These are phyloP conservation scores for Senna siamea DNA, from an alignment of 306 rosid genomes.

Conservation along the genomic window DNA sequence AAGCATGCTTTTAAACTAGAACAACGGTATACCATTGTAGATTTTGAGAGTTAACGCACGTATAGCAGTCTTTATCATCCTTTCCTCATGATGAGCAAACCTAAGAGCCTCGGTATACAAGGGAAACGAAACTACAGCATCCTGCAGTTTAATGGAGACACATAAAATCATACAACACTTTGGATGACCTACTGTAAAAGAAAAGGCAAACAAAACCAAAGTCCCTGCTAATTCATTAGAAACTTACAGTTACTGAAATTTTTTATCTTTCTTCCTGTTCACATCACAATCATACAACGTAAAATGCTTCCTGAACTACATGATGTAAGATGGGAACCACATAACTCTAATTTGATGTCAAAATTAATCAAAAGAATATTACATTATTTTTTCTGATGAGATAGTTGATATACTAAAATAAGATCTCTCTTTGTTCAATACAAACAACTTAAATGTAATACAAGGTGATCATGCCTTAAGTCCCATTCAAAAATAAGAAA, in stretches of 20 bases:
- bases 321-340: conserved; percentile 24
- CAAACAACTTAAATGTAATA: conserved; percentile 26
- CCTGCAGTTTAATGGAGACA: background rate
- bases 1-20: conserved; percentile 31
- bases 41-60: conserved; percentile 73
- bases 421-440: conserved; percentile 16
- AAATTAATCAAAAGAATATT: conserved; percentile 11
- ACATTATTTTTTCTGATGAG: conserved; percentile 28
- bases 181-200: conserved; percentile 24
- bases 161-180: background rate
- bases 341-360: background rate
- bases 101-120: conserved; percentile 76
- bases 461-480: conserved; percentile 22
- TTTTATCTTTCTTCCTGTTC: conserved; percentile 5
- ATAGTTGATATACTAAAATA: conserved; percentile 17
- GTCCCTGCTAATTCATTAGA: background rate
- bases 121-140: conserved; percentile 76
- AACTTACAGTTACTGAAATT: conserved; percentile 21
- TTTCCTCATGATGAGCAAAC: conserved; percentile 76
- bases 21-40: conserved; percentile 59
- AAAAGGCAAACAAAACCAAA: conserved; percentile 20
- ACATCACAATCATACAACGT: conserved; percentile 21
- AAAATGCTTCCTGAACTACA: conserved; percentile 26
- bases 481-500: conserved; percentile 25
- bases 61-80: conserved; percentile 77